Base-by-base conservation (phyloP, 176 grass and related monocot genomes). In the Triticum monococcum region DNA sequence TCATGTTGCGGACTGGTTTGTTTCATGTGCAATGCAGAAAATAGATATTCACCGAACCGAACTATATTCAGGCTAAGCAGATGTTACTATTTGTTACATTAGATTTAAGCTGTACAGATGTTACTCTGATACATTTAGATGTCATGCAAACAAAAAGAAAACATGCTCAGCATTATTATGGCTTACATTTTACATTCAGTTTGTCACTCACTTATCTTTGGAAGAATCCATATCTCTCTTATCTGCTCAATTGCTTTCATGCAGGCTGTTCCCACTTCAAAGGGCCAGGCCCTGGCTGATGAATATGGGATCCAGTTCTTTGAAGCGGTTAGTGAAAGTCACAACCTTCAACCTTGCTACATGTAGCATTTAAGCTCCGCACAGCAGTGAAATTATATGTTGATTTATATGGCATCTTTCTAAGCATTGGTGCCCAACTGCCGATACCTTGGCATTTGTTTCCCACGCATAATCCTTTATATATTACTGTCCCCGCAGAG, bases 241-340 rank as follows among this genome's bases (percentile, higher is more conserved):
- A 9, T 18, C 0, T 81, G 12, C 14, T 81, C 17, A 73, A 63
- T 62, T 70, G 22, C 35, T 78, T 89, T 40, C 11, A 3, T 70
- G 65, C 25, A 95, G 91, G 93, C 86, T 41, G 91, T 93, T 32
- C 93, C 91, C 25, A 95, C 93, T 68, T 95, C 88, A 12, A 95
- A 85, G 87, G 93, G 93, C 16, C 91, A 95, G 87, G 93, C 93
- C 54, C 86, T 95, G 54, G 93, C 93, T 46, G 91, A 95, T 64
- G 93, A 95, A 82, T 95, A 95, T 26, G 91, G 93, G 56, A 95
- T 95, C 24, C 91, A 85, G 84, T 95, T 95, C 74, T 95, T 95
- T 84, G 91, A 95, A 93, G 89, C 93, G 81, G 91, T 95, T 68
- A 84, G 87, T 92, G 33, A 16, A 84, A 77, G 5, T 74, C 12